Evolutionary conservation across 495 filamentous ascomycete genomes (phyloP).

Genomic region (Venustampulla echinocandica): DNA sequence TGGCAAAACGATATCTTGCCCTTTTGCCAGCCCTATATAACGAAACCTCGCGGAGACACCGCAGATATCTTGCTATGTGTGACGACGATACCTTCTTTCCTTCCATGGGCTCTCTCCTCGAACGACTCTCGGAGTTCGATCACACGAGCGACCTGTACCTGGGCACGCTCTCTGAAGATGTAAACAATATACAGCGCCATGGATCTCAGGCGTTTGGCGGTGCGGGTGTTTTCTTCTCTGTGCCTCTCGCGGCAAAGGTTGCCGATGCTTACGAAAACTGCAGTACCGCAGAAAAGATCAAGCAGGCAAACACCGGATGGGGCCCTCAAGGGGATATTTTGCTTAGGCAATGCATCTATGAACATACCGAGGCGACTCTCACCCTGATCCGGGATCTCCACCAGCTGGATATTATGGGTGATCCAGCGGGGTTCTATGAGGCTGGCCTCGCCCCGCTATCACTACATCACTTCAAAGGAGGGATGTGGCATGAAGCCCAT

Average conservation of each 20-base stretch:
- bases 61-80: slow-evolving; percentile 32
- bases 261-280: slow-evolving; percentile 23
- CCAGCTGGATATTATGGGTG: slow-evolving; percentile 22
- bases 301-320: slow-evolving; percentile 27
- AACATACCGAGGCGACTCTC: slow-evolving; percentile 40
- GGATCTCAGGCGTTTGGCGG: slow-evolving; percentile 46
- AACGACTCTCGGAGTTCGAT: slow-evolving; percentile 38
- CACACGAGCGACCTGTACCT: slow-evolving; percentile 40
- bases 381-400: slow-evolving; percentile 43
- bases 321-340: slow-evolving; percentile 35
- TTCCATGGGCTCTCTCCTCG: slow-evolving; percentile 40
- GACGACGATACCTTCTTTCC: slow-evolving; percentile 47
- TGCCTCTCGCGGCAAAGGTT: slow-evolving; percentile 38
- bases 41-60: slow-evolving; percentile 8
- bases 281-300: slow-evolving; percentile 34
- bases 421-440: slow-evolving; percentile 23
- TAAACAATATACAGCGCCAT: slow-evolving; percentile 34
- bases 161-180: slow-evolving; percentile 44
- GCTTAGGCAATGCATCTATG: slow-evolving; percentile 40
- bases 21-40: slow-evolving; percentile 18
- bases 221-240: slow-evolving; percentile 50
- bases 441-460: slow-evolving; percentile 17
- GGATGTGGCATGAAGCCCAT: slow-evolving; percentile 16
- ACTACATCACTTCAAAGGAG: slow-evolving; percentile 25
- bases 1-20: slow-evolving; percentile 21